These are phyloP conservation scores for Nigrospora oryzae DNA, from an alignment of 2,329 filamentous ascomycete genomes.

Conservation along the genomic window DNA sequence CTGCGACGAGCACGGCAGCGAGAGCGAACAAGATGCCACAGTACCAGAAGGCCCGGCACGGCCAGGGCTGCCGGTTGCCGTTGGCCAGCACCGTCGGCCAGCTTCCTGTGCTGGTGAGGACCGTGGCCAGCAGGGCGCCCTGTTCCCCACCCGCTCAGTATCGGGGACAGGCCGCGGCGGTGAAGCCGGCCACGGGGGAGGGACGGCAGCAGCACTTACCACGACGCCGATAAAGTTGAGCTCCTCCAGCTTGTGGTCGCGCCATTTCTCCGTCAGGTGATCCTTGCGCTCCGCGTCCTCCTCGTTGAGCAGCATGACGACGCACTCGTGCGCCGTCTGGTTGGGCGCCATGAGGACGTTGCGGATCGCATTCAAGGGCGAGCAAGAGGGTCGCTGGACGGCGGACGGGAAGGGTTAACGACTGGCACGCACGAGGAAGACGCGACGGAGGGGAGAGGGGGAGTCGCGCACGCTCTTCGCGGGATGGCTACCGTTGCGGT, in stretches of 20 bases:
- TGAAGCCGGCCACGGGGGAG: too few species aligned
- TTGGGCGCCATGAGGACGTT: slow-evolving; percentile 7
- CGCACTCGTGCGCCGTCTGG: slow-evolving; percentile 4
- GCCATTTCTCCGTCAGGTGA: slow-evolving; percentile 5
- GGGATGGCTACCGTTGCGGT: too few species aligned
- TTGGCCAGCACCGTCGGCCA: slow-evolving; percentile 31
- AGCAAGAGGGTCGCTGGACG: neutral
- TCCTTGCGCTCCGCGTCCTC: slow-evolving; percentile 3
- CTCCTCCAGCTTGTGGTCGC: slow-evolving; percentile 6
- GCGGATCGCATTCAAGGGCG: slow-evolving; percentile 4
- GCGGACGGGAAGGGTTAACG: too few species aligned
- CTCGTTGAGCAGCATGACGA: slow-evolving; percentile 6
- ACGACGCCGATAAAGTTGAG: slow-evolving; percentile 9
- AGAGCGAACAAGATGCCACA: slow-evolving; percentile 37
- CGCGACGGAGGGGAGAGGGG: too few species aligned
- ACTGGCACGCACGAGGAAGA: too few species aligned
- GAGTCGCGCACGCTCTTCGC: too few species aligned
- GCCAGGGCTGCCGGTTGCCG: slow-evolving; percentile 26
- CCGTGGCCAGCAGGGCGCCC: slow-evolving; percentile 26
- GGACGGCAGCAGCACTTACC: slow-evolving; percentile 1
- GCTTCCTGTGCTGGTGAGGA: slow-evolving; percentile 31
- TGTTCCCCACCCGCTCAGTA: neutral
- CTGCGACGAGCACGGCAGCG: slow-evolving; percentile 36
- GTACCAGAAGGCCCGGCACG: slow-evolving; percentile 30
- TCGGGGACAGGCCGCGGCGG: neutral